Conservation (phyloP, 495 filamentous ascomycete genomes). For the Cercophora newfieldiana region DNA sequence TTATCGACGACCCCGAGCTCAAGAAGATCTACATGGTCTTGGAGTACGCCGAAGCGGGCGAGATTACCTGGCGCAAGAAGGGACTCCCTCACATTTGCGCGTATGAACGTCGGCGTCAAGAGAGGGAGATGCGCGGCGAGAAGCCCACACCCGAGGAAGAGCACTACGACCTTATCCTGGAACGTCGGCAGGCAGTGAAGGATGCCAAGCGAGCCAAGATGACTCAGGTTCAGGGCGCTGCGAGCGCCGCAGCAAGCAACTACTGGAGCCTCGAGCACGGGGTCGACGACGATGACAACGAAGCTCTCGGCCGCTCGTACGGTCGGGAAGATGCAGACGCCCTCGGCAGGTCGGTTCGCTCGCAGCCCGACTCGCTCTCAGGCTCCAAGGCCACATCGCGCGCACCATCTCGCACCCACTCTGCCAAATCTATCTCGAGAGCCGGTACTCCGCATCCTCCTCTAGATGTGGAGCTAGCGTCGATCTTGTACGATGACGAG, state of each 20-base stretch:
- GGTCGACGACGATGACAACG: constrained; percentile 58
- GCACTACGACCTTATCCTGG: constrained; percentile 56
- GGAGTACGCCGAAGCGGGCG: constrained; percentile 89
- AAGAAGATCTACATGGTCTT: constrained; percentile 98
- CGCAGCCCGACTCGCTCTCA: constrained; percentile 30
- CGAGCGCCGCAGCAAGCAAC: constrained; percentile 41
- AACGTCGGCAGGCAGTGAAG: constrained; percentile 56
- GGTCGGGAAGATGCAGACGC: constrained; percentile 31
- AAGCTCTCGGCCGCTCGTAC: constrained; percentile 37
- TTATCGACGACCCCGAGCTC: constrained; percentile 92
- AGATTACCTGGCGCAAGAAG: constrained; percentile 89
- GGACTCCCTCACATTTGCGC: constrained; percentile 75
- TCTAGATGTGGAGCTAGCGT: constrained; percentile 44
- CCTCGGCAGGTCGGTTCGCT: constrained; percentile 16
- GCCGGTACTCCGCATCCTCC: constrained; percentile 42
- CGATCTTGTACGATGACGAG: constrained; percentile 41
- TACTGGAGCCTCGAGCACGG: constrained; percentile 83
- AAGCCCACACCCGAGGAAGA: constrained; percentile 63
- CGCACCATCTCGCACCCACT: constrained; percentile 47
- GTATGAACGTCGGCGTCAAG: constrained; percentile 76
- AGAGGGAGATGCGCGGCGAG: constrained; percentile 66
- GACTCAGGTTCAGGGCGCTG: constrained; percentile 38
- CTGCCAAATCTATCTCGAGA: constrained; percentile 45
- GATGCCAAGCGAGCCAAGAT: constrained; percentile 54
- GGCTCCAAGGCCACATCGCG: constrained; percentile 46